Conservation (phyloP, 2,329 filamentous ascomycete species). For the Phialophora tarda region DNA sequence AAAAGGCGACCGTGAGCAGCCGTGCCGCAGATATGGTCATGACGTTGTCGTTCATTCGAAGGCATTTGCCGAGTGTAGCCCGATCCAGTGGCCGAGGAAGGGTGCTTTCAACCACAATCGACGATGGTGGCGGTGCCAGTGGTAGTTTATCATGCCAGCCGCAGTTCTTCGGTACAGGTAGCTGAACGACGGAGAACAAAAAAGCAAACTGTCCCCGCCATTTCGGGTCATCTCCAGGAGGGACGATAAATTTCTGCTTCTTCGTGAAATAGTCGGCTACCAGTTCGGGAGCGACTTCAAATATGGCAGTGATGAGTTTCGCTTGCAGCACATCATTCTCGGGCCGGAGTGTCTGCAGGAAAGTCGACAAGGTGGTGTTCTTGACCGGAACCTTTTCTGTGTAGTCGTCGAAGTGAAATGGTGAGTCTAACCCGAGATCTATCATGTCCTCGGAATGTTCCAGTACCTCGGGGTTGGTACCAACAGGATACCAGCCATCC, state of each 20-base stretch:
- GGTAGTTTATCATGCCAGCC: constrained; percentile 68
- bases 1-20: constrained; percentile 76
- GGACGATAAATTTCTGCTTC: constrained; percentile 80
- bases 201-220: constrained; percentile 96
- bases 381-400: constrained; percentile 72
- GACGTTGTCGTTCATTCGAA: constrained; percentile 77
- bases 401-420: constrained; percentile 73
- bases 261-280: constrained; percentile 84
- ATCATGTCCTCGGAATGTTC: constrained; percentile 57
- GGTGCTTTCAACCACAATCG: constrained; percentile 81
- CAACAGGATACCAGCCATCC: constrained; percentile 82
- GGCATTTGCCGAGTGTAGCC: constrained; percentile 76
- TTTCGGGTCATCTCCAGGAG: constrained; percentile 87
- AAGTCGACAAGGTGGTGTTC: constrained; percentile 78
- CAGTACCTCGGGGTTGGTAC: constrained; percentile 64
- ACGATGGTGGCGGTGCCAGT: constrained; percentile 74
- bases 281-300: constrained; percentile 80
- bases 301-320: constrained; percentile 79
- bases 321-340: constrained; percentile 82
- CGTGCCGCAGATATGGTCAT: constrained; percentile 84
- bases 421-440: constrained; percentile 70
- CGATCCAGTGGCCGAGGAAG: constrained; percentile 81
- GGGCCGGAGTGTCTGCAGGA: constrained; percentile 78
- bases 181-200: constrained; percentile 77
- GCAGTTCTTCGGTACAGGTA: constrained; percentile 73